Percentiles rank a stretch among this genome's conserved stretches.
phyloP scores from a whole-genome alignment of 352 stramenopile species.

The Globisporangium barbulae region DNA sequence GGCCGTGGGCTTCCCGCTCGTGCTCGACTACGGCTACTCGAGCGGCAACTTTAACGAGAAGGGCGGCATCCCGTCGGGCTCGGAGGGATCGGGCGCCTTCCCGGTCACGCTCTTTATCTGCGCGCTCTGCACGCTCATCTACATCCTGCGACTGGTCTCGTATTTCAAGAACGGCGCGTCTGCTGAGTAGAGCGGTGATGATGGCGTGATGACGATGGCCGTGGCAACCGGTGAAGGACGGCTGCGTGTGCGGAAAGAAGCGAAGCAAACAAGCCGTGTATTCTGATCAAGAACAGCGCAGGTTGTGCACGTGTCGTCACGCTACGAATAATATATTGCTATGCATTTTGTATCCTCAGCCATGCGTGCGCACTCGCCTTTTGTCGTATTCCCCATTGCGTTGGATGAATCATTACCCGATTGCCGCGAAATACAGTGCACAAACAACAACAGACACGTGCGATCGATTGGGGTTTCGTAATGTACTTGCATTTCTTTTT shows the following conservation, averaged over 20 bases:
- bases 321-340: slow-evolving; percentile 1
- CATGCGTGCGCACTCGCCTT: too few species aligned
- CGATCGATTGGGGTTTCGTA: neutral
- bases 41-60: slow-evolving; percentile 70
- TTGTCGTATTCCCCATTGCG: neutral
- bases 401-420: too few species aligned
- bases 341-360: neutral
- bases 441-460: neutral
- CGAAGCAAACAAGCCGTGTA: neutral
- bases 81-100: slow-evolving; percentile 72
- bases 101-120: slow-evolving; percentile 83
- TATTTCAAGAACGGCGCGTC: slow-evolving; percentile 43
- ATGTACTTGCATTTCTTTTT: neutral
- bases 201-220: neutral
- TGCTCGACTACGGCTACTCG: slow-evolving; percentile 77
- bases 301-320: neutral
- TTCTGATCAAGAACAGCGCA: neutral
- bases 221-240: neutral
- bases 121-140: slow-evolving; percentile 66
- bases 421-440: neutral
- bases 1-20: slow-evolving; percentile 75
- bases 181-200: neutral
- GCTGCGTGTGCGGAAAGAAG: neutral
- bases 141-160: slow-evolving; percentile 42
- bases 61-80: slow-evolving; percentile 72